Percentiles rank a stretch among this genome's conserved stretches.
phyloP scores from a whole-genome alignment of 441 rosid species.

The Croton setiger region DNA sequence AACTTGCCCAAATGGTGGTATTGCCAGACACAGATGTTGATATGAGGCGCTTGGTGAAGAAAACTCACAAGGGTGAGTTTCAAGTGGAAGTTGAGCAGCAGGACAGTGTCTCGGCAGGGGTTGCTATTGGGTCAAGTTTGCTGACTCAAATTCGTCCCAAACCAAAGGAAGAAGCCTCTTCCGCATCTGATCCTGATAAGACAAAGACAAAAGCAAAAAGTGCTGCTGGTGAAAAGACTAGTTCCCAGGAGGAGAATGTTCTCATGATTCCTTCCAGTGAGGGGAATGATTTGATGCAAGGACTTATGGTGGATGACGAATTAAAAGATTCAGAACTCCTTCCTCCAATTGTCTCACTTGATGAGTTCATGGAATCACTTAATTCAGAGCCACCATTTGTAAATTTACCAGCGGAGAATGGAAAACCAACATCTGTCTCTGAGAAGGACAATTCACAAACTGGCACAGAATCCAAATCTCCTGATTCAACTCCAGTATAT shows the following conservation, averaged over 20 bases:
- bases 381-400: slow-evolving; percentile 78
- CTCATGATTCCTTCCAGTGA: slow-evolving; percentile 61
- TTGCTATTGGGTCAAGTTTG: slow-evolving; percentile 48
- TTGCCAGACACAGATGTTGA: slow-evolving; percentile 73
- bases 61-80: slow-evolving; percentile 94
- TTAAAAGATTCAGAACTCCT: slow-evolving; percentile 71
- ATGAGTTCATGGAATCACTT: slow-evolving; percentile 78
- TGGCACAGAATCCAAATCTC: slow-evolving; percentile 32
- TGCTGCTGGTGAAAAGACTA: slow-evolving; percentile 31
- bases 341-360: slow-evolving; percentile 87
- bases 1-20: slow-evolving; percentile 91
- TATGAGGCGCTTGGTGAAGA: slow-evolving; percentile 71
- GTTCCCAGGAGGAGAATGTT: slow-evolving; percentile 30
- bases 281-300: slow-evolving; percentile 49
- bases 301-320: slow-evolving; percentile 68
- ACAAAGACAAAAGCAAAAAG: slow-evolving; percentile 30
- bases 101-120: slow-evolving; percentile 54
- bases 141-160: slow-evolving; percentile 28
- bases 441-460: slow-evolving; percentile 43
- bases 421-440: slow-evolving; percentile 27
- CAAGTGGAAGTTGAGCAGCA: slow-evolving; percentile 76
- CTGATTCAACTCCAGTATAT: slow-evolving; percentile 33
- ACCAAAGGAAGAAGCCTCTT: slow-evolving; percentile 26
- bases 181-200: slow-evolving; percentile 24
- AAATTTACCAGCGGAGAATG: slow-evolving; percentile 48